Conservation (phyloP, 805 yeast genomes). For the Metschnikowia vanudenii region DNA sequence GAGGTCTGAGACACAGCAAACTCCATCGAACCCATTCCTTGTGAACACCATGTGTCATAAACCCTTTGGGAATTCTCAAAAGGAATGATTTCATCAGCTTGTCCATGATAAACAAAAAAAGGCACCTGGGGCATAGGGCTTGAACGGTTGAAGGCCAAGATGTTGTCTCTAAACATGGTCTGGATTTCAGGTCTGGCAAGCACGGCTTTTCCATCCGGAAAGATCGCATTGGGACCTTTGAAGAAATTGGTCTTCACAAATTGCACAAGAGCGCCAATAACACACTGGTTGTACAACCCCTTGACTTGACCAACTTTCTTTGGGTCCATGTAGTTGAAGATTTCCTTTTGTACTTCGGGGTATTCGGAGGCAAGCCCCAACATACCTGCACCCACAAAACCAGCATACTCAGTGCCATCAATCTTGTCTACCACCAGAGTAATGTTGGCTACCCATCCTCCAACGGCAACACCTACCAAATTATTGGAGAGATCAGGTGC, state of each 20-base stretch:
- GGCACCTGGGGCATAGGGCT: conserved; percentile 26
- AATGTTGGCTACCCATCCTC: conserved; percentile 38
- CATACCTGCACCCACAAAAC: conserved; percentile 30
- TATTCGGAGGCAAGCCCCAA: conserved; percentile 33
- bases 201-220: conserved; percentile 9
- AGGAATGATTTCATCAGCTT: conserved; percentile 26
- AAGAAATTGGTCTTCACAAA: conserved; percentile 2
- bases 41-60: conserved; percentile 30
- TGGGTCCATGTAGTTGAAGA: not conserved
- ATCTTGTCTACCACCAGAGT: conserved; percentile 25
- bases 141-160: conserved; percentile 7
- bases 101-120: conserved; percentile 25
- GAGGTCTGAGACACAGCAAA: conserved; percentile 24
- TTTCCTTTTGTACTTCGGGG: conserved; percentile 21
- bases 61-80: conserved; percentile 17
- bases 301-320: not conserved
- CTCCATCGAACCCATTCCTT: conserved; percentile 30
- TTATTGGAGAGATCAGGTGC: conserved; percentile 30
- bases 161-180: conserved; percentile 5
- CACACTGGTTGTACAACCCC: not conserved
- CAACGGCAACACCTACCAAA: conserved; percentile 34
- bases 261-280: not conserved
- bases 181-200: conserved; percentile 7
- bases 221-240: conserved; percentile 9
- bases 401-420: conserved; percentile 30